phyloP scores from a whole-genome alignment of 768 basidiomycete species.

The Rhizopogon sp. region DNA sequence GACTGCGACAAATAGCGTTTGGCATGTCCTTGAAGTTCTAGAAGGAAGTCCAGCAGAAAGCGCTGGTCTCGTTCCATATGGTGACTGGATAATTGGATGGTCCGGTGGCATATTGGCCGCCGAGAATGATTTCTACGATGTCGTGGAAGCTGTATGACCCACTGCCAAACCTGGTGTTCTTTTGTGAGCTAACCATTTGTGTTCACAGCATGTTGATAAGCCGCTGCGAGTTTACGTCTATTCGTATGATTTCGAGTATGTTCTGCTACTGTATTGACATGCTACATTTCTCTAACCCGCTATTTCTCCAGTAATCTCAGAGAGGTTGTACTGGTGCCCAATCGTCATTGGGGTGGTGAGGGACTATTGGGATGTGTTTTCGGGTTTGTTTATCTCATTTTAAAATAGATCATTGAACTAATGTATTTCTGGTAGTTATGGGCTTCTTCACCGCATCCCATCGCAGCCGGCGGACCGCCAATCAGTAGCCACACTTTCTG shows the following conservation, averaged over 20 bases:
- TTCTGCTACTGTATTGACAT: constrained; percentile 6
- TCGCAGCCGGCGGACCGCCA: constrained; percentile 58
- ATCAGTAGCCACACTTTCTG: constrained; percentile 52
- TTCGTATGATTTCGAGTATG: constrained; percentile 94
- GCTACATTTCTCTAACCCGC: constrained; percentile 6
- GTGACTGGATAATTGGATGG: constrained; percentile 82
- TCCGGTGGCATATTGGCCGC: constrained; percentile 87
- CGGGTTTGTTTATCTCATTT: constrained; percentile 51
- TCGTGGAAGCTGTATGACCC: constrained; percentile 81
- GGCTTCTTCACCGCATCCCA: constrained; percentile 90
- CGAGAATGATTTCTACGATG: constrained; percentile 94
- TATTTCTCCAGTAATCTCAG: constrained; percentile 63
- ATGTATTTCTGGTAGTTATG: constrained; percentile 51
- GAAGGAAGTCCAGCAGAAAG: constrained; percentile 97
- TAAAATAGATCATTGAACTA: not conserved
- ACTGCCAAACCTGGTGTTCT: not conserved
- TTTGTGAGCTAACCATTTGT: not conserved
- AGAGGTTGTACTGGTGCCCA: constrained; percentile 92
- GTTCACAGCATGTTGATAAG: constrained; percentile 81
- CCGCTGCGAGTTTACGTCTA: constrained; percentile 94
- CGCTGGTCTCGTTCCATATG: constrained; percentile 91
- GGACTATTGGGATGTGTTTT: constrained; percentile 94
- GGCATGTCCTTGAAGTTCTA: constrained; percentile 96
- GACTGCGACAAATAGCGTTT: constrained; percentile 85
- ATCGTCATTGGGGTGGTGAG: constrained; percentile 96